These are phyloP conservation scores for Xanthoparmelia taractica DNA, from an alignment of 495 filamentous ascomycete genomes.

Conservation along the genomic window DNA sequence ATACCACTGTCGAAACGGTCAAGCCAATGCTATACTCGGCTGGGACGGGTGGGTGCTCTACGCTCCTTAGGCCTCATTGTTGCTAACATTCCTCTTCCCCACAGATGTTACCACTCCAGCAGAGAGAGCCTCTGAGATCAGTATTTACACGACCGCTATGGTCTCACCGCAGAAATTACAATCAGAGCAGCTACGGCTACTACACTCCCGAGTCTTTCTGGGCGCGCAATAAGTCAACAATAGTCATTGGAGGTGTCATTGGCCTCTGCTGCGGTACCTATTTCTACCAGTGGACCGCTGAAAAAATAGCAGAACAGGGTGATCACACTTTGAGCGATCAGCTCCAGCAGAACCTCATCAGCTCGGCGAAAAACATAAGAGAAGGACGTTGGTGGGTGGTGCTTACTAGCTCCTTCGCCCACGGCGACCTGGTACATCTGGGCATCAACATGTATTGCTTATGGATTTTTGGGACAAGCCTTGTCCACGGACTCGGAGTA, in stretches of 20 bases:
- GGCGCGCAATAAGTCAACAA: background rate
- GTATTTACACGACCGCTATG: background rate
- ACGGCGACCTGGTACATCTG: conserved; percentile 11
- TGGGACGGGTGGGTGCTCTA: background rate
- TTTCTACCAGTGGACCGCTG: conserved; percentile 3
- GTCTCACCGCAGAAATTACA: background rate
- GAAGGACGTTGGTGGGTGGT: conserved; percentile 18
- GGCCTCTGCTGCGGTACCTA: conserved; percentile 6
- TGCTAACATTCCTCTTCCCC: background rate
- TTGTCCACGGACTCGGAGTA: background rate
- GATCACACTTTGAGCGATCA: background rate
- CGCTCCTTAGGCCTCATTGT: background rate
- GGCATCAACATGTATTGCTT: conserved; percentile 10
- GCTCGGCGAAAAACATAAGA: conserved; percentile 2
- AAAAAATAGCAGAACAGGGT: background rate
- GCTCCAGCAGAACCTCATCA: conserved; percentile 13
- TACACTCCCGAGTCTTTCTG: background rate
- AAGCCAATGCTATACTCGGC: background rate
- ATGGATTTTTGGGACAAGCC: background rate
- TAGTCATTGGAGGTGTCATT: background rate
- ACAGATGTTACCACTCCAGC: background rate
- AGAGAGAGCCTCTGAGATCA: background rate
- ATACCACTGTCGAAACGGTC: background rate
- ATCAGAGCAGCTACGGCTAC: background rate
- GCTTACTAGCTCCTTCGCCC: conserved; percentile 13